phyloP scores from a whole-genome alignment of 805 yeast genomes.

The Suhomyces sp. region DNA sequence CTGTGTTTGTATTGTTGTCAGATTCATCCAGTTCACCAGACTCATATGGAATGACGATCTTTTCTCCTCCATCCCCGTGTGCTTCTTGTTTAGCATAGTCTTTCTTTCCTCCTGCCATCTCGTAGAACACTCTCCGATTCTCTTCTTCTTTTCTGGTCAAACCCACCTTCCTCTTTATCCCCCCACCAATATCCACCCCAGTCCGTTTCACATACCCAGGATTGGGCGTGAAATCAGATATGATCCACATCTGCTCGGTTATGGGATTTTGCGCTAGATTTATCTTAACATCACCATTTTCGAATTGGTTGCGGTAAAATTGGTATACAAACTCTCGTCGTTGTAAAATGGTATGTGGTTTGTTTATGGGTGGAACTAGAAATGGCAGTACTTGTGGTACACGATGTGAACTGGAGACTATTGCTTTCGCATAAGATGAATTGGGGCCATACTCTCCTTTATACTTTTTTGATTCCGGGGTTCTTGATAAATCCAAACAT shows the following conservation, averaged over 20 bases:
- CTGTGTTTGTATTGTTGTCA: neutral
- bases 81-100: slow-evolving; percentile 5
- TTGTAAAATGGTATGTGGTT: slow-evolving; percentile 29
- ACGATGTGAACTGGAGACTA: too few relatives aligned
- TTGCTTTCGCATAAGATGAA: too few relatives aligned
- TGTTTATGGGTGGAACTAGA: neutral
- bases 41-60: too few relatives aligned
- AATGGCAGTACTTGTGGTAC: too few relatives aligned
- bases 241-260: slow-evolving; percentile 34
- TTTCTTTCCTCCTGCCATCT: slow-evolving; percentile 5
- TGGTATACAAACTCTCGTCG: slow-evolving; percentile 28
- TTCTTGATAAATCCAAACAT: too few relatives aligned
- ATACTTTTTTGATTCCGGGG: too few relatives aligned
- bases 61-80: too few relatives aligned
- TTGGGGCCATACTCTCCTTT: too few relatives aligned
- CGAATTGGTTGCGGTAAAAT: slow-evolving; percentile 23
- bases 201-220: slow-evolving; percentile 17
- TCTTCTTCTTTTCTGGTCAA: slow-evolving; percentile 16
- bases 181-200: slow-evolving; percentile 7
- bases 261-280: slow-evolving; percentile 34
- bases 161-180: slow-evolving; percentile 14
- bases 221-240: slow-evolving; percentile 37
- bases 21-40: neutral
- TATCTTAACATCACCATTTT: slow-evolving; percentile 20
- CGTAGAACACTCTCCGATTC: slow-evolving; percentile 15